Conservation (phyloP, 768 basidiomycete genomes). For the Psilocybe subaeruginosa region DNA sequence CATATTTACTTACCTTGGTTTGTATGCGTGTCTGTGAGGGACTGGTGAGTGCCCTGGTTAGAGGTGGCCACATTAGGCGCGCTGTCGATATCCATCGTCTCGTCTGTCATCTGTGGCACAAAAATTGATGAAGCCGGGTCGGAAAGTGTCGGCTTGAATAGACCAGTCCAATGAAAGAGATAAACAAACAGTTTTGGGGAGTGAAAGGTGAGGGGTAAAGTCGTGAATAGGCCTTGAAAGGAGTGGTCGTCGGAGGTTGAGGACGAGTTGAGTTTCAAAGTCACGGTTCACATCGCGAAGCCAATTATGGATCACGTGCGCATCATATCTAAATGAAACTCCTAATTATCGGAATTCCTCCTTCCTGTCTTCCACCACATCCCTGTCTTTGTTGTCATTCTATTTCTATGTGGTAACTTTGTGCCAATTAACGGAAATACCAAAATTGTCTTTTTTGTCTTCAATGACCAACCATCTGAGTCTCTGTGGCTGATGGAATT, state of each 20-base stretch:
- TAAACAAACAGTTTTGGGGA: neutral
- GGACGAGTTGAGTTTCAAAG: conserved; percentile 19
- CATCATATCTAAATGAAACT: neutral
- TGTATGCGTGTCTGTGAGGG: conserved; percentile 10
- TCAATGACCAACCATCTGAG: too few species aligned
- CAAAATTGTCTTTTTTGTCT: too few species aligned
- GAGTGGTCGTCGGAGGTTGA: conserved; percentile 9
- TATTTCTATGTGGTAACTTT: too few species aligned
- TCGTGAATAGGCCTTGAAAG: neutral
- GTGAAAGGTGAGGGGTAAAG: neutral
- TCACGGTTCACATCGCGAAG: conserved; percentile 27
- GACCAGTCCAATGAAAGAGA: neutral
- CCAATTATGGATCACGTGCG: conserved; percentile 35
- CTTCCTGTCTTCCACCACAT: neutral
- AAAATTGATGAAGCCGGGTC: neutral
- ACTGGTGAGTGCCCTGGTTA: conserved; percentile 8
- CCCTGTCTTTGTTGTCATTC: too few species aligned
- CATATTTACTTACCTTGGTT: conserved; percentile 15
- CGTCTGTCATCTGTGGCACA: conserved; percentile 36
- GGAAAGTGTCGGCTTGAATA: neutral
- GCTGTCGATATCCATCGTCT: conserved; percentile 49
- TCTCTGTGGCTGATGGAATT: too few species aligned
- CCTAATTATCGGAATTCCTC: neutral
- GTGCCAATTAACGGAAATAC: too few species aligned
- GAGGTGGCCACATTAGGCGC: conserved; percentile 13